These are phyloP conservation scores for Trichoderma brevicompactum DNA, from an alignment of 2,329 filamentous ascomycete species.

Conservation along the genomic window DNA sequence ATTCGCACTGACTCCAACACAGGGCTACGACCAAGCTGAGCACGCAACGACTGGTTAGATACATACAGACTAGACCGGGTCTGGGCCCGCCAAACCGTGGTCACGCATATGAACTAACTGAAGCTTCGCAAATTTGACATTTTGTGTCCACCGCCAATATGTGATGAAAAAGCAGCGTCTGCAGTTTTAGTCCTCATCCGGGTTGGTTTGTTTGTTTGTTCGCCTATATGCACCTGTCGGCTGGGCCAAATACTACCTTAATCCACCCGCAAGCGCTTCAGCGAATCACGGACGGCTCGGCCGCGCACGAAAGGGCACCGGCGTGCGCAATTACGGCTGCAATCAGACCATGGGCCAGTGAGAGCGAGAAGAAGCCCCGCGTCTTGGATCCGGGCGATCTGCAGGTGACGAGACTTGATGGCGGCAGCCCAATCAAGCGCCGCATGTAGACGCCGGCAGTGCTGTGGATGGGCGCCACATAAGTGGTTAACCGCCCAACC, in stretches of 20 bases:
- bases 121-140: slow-evolving; percentile 15
- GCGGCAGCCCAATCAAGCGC: slow-evolving; percentile 33
- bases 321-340: slow-evolving; percentile 21
- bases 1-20: not conserved
- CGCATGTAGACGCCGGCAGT: slow-evolving; percentile 34
- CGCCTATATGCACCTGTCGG: slow-evolving; percentile 23
- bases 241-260: slow-evolving; percentile 3
- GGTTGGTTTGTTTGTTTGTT: slow-evolving; percentile 25
- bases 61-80: not conserved
- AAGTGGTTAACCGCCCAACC: slow-evolving; percentile 28
- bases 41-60: not conserved
- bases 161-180: slow-evolving; percentile 24
- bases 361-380: slow-evolving; percentile 19
- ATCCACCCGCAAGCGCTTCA: slow-evolving; percentile 25
- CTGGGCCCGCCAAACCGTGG: not conserved
- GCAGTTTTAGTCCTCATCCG: slow-evolving; percentile 9
- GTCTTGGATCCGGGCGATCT: slow-evolving; percentile 17
- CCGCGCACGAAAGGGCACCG: slow-evolving; percentile 7
- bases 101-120: slow-evolving; percentile 5
- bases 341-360: slow-evolving; percentile 21
- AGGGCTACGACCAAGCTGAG: not conserved
- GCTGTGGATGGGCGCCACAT: slow-evolving; percentile 25
- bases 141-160: slow-evolving; percentile 9
- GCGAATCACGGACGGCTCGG: slow-evolving; percentile 20
- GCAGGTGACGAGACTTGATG: slow-evolving; percentile 26